Evolutionary conservation across 768 basidiomycete species (phyloP).

Genomic region (Calocybe gangraenosa): DNA sequence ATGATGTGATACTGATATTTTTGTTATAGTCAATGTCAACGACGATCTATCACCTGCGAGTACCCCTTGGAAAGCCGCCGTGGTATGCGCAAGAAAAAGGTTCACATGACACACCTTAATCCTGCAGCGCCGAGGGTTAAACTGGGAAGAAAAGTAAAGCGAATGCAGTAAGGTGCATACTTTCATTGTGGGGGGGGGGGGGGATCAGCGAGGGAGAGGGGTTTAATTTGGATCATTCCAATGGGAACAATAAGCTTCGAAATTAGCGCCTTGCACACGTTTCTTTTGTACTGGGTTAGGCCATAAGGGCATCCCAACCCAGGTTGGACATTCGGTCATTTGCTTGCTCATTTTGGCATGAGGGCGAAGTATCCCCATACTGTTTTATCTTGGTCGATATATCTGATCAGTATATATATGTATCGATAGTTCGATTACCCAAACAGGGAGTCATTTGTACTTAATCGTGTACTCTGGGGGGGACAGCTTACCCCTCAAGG

Average conservation of each 20-base stretch:
- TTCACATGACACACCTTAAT: slow-evolving; percentile 13
- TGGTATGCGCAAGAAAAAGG: slow-evolving; percentile 58
- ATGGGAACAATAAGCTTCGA: too few species aligned
- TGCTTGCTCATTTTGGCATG: background rate
- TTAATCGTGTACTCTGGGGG: too few species aligned
- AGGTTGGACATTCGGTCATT: background rate
- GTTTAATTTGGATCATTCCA: too few species aligned
- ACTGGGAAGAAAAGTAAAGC: slow-evolving; percentile 14
- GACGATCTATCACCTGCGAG: slow-evolving; percentile 65
- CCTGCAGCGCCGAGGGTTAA: slow-evolving; percentile 20
- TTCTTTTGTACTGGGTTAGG: too few species aligned
- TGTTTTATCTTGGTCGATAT: background rate
- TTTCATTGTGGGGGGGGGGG: too few species aligned
- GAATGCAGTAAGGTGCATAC: slow-evolving; percentile 1
- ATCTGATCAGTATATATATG: slow-evolving; percentile 9
- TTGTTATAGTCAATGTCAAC: slow-evolving; percentile 66
- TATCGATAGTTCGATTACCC: slow-evolving; percentile 4
- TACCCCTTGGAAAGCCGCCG: slow-evolving; percentile 69
- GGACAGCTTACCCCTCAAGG: too few species aligned
- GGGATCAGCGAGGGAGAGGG: too few species aligned
- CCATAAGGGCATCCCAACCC: too few species aligned
- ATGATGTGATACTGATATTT: too few species aligned
- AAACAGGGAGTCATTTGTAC: too few species aligned
- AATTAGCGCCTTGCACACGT: too few species aligned
- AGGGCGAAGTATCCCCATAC: too few species aligned